Percentiles rank a stretch among this genome's conserved stretches.
These are phyloP conservation scores for Mariannaea sp. DNA, from an alignment of 2,329 filamentous ascomycete species.

Conservation along the genomic window DNA sequence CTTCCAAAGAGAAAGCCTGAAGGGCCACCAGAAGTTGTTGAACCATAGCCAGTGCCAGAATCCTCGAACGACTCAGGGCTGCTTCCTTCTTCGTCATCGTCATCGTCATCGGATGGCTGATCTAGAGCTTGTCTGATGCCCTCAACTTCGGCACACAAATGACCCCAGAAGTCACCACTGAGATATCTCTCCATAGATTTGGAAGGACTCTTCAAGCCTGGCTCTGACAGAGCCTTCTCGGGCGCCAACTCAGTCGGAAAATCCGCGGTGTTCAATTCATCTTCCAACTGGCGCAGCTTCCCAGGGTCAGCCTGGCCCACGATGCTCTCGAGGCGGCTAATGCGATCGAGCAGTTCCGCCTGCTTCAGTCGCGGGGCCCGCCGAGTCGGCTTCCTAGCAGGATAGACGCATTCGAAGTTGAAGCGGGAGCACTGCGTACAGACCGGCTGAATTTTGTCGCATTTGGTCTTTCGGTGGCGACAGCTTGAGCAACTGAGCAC, in stretches of 20 bases:
- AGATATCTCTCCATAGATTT: constrained; percentile 45
- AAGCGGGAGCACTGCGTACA: constrained; percentile 59
- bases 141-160: constrained; percentile 50
- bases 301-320: constrained; percentile 49
- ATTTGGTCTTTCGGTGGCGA: constrained; percentile 66
- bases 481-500: constrained; percentile 63
- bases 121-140: constrained; percentile 51
- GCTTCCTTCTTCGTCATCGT: constrained; percentile 42
- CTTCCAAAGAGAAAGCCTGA: constrained; percentile 40
- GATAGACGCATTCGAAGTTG: constrained; percentile 53
- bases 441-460: constrained; percentile 57
- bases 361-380: constrained; percentile 48
- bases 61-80: constrained; percentile 38
- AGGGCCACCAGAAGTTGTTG: constrained; percentile 29
- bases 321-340: constrained; percentile 51
- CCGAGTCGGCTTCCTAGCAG: constrained; percentile 50
- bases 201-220: constrained; percentile 21
- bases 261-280: constrained; percentile 15
- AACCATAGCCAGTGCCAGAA: too few species aligned
- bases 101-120: constrained; percentile 47
- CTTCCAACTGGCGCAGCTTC: constrained; percentile 35
- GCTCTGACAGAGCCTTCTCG: constrained; percentile 19
- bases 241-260: constrained; percentile 2
- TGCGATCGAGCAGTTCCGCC: constrained; percentile 50
- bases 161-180: constrained; percentile 51